These are phyloP conservation scores for Hymenoscyphus fructigenus DNA, from an alignment of 2,329 filamentous ascomycete genomes.

Conservation along the genomic window DNA sequence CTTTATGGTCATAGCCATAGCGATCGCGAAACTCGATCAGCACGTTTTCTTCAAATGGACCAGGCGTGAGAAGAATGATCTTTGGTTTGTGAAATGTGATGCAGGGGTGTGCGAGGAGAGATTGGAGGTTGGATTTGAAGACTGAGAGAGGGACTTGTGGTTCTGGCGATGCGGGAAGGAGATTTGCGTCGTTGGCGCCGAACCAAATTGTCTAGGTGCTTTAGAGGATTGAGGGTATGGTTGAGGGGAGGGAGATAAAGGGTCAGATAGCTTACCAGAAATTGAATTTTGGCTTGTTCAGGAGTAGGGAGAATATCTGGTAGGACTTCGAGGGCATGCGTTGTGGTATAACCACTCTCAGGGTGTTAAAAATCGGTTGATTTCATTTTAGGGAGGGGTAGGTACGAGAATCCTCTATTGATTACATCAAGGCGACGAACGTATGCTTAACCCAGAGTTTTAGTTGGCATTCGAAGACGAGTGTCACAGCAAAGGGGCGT, in stretches of 20 bases:
- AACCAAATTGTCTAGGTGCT: constrained; percentile 59
- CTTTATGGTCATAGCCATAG: constrained; percentile 46
- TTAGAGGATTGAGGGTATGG: background rate
- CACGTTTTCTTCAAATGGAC: constrained; percentile 77
- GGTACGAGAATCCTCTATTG: constrained; percentile 23
- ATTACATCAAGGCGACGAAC: constrained; percentile 28
- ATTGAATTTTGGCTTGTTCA: background rate
- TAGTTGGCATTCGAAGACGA: too few relatives aligned
- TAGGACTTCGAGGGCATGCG: background rate
- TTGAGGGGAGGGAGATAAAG: background rate
- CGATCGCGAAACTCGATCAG: constrained; percentile 24
- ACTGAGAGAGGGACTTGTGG: constrained; percentile 74
- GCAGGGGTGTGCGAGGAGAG: constrained; percentile 69
- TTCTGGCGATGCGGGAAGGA: constrained; percentile 49
- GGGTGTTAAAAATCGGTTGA: background rate
- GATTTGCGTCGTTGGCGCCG: constrained; percentile 73
- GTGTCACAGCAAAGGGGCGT: too few relatives aligned
- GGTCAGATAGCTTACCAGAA: background rate
- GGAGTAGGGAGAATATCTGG: background rate
- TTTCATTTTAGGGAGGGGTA: too few relatives aligned
- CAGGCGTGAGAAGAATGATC: constrained; percentile 76
- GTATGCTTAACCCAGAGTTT: constrained; percentile 19
- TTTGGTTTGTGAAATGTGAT: constrained; percentile 68
- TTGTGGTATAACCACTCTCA: constrained; percentile 11
- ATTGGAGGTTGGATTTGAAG: constrained; percentile 69